A percentile compares a stretch with the other conserved stretches of the same genome.
phyloP scores from a whole-genome alignment of 805 yeast genomes.

The Cyberlindnera nakhonratchasimensis region DNA sequence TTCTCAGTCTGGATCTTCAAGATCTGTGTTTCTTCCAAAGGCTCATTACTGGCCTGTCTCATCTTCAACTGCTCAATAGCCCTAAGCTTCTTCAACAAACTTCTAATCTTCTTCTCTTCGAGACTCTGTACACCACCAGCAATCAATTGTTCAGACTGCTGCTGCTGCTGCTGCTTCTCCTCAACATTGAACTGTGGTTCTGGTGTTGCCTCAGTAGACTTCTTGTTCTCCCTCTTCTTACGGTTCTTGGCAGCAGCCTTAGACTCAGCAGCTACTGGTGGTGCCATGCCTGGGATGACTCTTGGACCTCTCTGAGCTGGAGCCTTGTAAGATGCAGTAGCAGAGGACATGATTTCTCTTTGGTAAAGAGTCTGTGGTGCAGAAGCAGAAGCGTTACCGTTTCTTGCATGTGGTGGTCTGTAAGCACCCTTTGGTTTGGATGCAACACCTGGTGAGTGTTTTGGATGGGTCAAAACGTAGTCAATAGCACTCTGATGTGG shows the following conservation, averaged over 20 bases:
- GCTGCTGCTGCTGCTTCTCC: constrained; percentile 8
- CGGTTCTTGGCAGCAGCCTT: constrained; percentile 70
- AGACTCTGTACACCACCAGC: constrained; percentile 63
- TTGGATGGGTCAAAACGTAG: constrained; percentile 39
- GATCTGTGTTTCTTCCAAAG: constrained; percentile 88
- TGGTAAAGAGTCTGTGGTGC: constrained; percentile 51
- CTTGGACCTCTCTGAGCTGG: constrained; percentile 34
- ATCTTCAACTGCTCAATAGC: constrained; percentile 91
- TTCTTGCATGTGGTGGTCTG: constrained; percentile 94
- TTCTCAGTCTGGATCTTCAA: constrained; percentile 85
- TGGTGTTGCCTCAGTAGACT: constrained; percentile 25
- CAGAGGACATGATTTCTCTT: constrained; percentile 42
- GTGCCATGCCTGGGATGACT: constrained; percentile 58
- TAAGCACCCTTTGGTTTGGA: constrained; percentile 83
- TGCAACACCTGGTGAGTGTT: constrained; percentile 30
- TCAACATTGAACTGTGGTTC: constrained; percentile 10
- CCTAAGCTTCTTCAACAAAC: constrained; percentile 85
- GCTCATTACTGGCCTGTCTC: constrained; percentile 80
- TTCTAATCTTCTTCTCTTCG: constrained; percentile 91
- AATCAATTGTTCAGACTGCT: constrained; percentile 35
- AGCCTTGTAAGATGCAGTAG: constrained; percentile 21
- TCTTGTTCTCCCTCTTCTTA: constrained; percentile 69
- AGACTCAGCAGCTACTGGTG: constrained; percentile 43
- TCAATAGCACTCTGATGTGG: constrained; percentile 72
- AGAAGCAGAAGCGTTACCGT: constrained; percentile 31